Base-by-base conservation (phyloP, 1,139 yeast species). In the Arxiozyma heterogenica region DNA sequence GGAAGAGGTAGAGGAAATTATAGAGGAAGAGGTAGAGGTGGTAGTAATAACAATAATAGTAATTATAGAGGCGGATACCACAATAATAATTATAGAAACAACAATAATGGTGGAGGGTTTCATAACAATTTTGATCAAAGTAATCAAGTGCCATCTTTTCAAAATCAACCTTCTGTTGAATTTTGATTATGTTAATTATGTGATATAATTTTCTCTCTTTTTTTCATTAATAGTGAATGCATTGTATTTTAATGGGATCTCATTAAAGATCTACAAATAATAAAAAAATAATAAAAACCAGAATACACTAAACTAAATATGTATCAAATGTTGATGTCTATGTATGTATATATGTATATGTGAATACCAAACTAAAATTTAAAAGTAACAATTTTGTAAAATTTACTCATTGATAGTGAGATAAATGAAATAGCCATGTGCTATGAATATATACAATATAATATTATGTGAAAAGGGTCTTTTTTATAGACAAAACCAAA, bases 1-100 rank as follows among this genome's bases (percentile, higher is more conserved):
- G 58, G 61, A 22, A 56, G 51, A 54, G 60, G 53, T 51, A 49
- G 52, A 49, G 55, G 57, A 39, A 52, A 54, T 50, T 50, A 53
- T 51, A 55, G 57, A 52, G 55, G 55, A 41, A 54, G 55, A 50
- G 52, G 54, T 54, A 54, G 55, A 47, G 44, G 52, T 44, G 53
- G 48, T 21, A 43, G 47, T 38, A 47, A 42, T 41, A 44, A 51
- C 27, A 47, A 42, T 39, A 44, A 51, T 43, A 52, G 46, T 22
- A 49, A 50, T 44, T 20, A 46, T 20, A 42, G 54, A 45, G 53
- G 55, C 25, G 52, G 57, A 21, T 41, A 51, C 39, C 48, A 51
- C 20, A 48, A 44, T 50, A 34, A 48, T 30, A 34, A 44, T 50
- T 38, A 49, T 21, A 18, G 50, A n/a, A 41, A 42, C 27, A 41